phyloP scores from a whole-genome alignment of 2,329 filamentous ascomycete species.

The Fusarium sp. region DNA sequence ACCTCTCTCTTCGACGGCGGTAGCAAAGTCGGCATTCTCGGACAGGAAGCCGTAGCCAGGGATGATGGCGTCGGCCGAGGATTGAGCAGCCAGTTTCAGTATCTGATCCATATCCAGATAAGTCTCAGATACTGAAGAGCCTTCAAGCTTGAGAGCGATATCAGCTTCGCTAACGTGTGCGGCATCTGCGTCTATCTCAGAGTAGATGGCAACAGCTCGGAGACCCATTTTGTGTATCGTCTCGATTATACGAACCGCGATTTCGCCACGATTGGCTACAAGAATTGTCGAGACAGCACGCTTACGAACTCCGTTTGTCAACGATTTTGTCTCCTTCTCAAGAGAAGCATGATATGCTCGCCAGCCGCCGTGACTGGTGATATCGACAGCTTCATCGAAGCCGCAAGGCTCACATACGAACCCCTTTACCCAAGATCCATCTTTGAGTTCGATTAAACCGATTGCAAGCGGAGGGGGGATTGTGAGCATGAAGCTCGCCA shows the following conservation, averaged over 20 bases:
- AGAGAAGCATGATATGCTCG: conserved; percentile 35
- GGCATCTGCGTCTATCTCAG: conserved; percentile 66
- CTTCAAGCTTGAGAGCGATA: conserved; percentile 69
- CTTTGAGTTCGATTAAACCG: conserved; percentile 46
- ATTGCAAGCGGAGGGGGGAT: conserved; percentile 47
- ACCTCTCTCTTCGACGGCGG: conserved; percentile 59
- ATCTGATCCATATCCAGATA: conserved; percentile 73
- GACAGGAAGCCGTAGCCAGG: conserved; percentile 74
- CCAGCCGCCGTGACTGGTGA: conserved; percentile 46
- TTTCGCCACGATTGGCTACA: conserved; percentile 73
- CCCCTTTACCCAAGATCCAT: conserved; percentile 47
- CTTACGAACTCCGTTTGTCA: not conserved
- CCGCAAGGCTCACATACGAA: conserved; percentile 50
- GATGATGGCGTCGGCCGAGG: conserved; percentile 64
- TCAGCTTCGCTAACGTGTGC: conserved; percentile 75
- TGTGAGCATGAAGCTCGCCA: conserved; percentile 46
- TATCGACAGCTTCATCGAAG: conserved; percentile 42
- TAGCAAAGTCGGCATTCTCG: conserved; percentile 69
- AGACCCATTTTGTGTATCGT: conserved; percentile 74
- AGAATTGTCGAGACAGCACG: conserved; percentile 50
- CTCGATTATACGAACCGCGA: conserved; percentile 71
- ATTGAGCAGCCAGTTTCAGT: conserved; percentile 59
- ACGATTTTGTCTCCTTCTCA: not conserved
- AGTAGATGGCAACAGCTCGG: conserved; percentile 74
- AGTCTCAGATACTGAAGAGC: conserved; percentile 53